phyloP scores from a whole-genome alignment of 192 early-diverging fungal genomes.

The Umbelopsis isabellina region DNA sequence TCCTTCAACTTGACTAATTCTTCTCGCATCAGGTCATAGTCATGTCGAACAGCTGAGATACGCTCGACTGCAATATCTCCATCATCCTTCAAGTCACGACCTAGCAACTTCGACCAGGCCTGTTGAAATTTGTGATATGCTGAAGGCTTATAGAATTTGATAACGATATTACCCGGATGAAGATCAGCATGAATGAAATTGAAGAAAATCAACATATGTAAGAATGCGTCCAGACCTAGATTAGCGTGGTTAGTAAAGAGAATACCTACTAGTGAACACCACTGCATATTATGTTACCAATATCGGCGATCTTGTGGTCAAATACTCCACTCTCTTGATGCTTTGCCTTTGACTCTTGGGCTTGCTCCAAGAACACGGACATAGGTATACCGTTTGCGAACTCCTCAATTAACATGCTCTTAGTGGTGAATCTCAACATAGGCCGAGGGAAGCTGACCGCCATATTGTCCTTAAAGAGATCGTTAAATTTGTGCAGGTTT shows the following conservation, averaged over 20 bases:
- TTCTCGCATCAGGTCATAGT: conserved; percentile 45
- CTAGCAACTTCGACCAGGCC: conserved; percentile 33
- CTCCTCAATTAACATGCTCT: conserved; percentile 83
- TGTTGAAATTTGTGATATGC: conserved; percentile 55
- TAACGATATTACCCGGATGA: conserved; percentile 93
- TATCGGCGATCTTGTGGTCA: conserved; percentile 77
- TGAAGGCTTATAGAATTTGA: conserved; percentile 74
- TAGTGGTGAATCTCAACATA: conserved; percentile 52
- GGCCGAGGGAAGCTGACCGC: conserved; percentile 73
- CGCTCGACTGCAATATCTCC: conserved; percentile 45
- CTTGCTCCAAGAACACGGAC: conserved; percentile 68
- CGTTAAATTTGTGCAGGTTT: conserved; percentile 68
- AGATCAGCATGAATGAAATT: conserved; percentile 96
- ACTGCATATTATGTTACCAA: conserved; percentile 53
- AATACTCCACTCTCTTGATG: conserved; percentile 55
- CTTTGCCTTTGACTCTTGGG: conserved; percentile 2
- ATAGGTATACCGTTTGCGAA: conserved; percentile 80
- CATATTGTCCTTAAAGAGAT: conserved; percentile 55
- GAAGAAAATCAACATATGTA: conserved; percentile 92
- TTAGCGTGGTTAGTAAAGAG: not conserved
- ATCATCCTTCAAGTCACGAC: conserved; percentile 37
- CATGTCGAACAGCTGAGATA: conserved; percentile 36
- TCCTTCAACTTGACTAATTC: conserved; percentile 57
- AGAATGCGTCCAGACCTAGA: conserved; percentile 68
- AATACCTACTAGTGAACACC: not conserved